Evolutionary conservation across 306 rosid species (phyloP).

Genomic region (Dalbergia cochinchinensis): DNA sequence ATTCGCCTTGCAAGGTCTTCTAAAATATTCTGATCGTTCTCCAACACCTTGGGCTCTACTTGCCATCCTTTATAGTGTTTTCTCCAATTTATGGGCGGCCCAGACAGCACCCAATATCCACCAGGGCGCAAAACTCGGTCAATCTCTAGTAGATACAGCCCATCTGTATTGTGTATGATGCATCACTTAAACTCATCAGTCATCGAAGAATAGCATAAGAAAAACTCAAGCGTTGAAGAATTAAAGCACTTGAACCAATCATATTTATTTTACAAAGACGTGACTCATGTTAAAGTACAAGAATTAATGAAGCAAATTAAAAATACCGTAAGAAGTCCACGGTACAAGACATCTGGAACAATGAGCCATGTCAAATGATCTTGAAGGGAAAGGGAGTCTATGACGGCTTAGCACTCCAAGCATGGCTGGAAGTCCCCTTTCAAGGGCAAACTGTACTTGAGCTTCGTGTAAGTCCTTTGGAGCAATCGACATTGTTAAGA

Average conservation of each 20-base stretch:
- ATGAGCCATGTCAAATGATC: conserved; percentile 69
- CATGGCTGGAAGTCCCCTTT: conserved; percentile 77
- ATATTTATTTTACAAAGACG: no score
- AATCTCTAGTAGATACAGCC: conserved; percentile 61
- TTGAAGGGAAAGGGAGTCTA: conserved; percentile 66
- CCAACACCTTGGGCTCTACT: conserved; percentile 47
- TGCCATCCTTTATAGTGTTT: conserved; percentile 55
- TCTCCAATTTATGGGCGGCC: conserved; percentile 76
- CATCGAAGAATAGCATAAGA: conserved; percentile 15
- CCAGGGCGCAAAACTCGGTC: conserved; percentile 67
- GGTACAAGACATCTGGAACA: conserved; percentile 73
- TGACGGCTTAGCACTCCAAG: conserved; percentile 65
- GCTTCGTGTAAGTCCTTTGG: conserved; percentile 65
- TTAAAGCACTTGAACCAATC: no score
- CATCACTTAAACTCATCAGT: no score
- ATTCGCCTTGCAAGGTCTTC: conserved; percentile 61
- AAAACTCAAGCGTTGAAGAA: no score
- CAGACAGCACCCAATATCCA: conserved; percentile 76
- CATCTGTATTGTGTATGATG: conserved; percentile 48
- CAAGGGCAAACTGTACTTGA: conserved; percentile 68
- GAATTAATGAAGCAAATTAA: no score
- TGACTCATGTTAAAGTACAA: background rate
- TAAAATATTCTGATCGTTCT: conserved; percentile 51
- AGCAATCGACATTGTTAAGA: conserved; percentile 68
- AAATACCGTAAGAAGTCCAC: conserved; percentile 65